Evolutionary conservation across 1,139 yeast genomes (phyloP).

Genomic region (Saccharomyces hybrid): DNA sequence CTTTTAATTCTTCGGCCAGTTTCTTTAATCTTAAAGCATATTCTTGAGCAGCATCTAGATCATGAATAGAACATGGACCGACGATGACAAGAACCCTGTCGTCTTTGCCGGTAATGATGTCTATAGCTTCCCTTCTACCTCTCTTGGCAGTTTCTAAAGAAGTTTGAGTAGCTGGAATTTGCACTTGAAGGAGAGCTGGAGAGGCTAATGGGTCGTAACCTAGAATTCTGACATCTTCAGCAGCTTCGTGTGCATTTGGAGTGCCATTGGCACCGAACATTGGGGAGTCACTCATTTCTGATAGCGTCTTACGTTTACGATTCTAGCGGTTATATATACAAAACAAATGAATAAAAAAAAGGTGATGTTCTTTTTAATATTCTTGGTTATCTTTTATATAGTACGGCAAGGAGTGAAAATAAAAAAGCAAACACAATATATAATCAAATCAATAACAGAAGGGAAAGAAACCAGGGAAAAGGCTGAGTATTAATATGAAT

Average conservation of each 20-base stretch:
- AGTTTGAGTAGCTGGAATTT: slow-evolving; percentile 57
- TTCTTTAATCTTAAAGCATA: slow-evolving; percentile 67
- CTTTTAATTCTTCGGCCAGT: slow-evolving; percentile 58
- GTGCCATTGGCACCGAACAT: slow-evolving; percentile 19
- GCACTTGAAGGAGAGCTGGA: slow-evolving; percentile 76
- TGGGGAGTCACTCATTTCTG: slow-evolving; percentile 16
- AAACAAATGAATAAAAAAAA: not conserved
- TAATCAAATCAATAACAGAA: not conserved
- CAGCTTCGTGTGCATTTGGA: slow-evolving; percentile 46
- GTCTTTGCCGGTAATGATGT: slow-evolving; percentile 62
- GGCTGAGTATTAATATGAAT: not conserved
- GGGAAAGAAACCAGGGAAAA: not conserved
- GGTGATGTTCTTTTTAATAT: not conserved
- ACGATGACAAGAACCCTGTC: slow-evolving; percentile 78
- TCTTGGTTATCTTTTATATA: not conserved
- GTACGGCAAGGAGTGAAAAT: not conserved
- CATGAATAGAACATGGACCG: slow-evolving; percentile 97
- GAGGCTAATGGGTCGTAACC: slow-evolving; percentile 90
- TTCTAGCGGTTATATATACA: not conserved
- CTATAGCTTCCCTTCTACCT: slow-evolving; percentile 71
- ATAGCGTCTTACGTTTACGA: not conserved
- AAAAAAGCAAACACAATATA: not conserved
- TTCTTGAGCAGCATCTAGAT: slow-evolving; percentile 79
- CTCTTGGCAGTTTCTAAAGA: slow-evolving; percentile 61
- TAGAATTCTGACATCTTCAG: slow-evolving; percentile 76